Base-by-base conservation (phyloP, 176 grass and related monocot genomes). In the Hyparrhenia diplandra region DNA sequence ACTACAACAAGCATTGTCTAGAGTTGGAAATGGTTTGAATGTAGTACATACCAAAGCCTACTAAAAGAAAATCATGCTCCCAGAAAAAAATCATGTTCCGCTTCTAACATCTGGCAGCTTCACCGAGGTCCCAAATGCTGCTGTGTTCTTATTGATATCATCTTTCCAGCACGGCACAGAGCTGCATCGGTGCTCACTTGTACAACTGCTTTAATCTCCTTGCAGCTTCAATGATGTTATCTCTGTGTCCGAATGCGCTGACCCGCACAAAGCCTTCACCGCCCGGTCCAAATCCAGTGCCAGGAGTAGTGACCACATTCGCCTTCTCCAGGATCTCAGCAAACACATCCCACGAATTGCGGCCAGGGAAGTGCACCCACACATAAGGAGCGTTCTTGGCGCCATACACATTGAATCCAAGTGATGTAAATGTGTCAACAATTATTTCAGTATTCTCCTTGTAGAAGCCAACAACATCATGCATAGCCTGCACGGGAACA, bases 361-460 rank as follows among this genome's bases (percentile, higher is more conserved):
- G 84, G 29, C 88, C 96, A 25, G 96, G 90, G 49, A 98, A 98
- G 71, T 93, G 96, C 57, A 98, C 88, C 96, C 96, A 98, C 49
- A 93, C 96, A 46, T 98, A 95, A 20, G 96, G 96, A 61, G 96
- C 96, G 60, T 98, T 95, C 78, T 89, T 93, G 70, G 79, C 96
- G 42, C 96, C 96, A 43, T 95, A 93, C 52, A 98, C 90, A 16
- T 91, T 76, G 70, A 98, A 98, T 16, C 96, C 92, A 13, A 98
- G 88, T 24, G 91, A 91, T 12, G 75, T 86, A 83, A 98, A 95
- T 14, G 90, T 93, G 37, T 98, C 85, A 0, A 95, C 81, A 13
- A 98, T 98, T 67, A 98, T 98, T 47, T 91, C 67, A 13, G 88
- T 91, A 6, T 98, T 98, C n/a, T 95, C 92, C 85, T 98, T 98